phyloP scores from a whole-genome alignment of 352 stramenopile genomes.

The Phytophthora cactorum region DNA sequence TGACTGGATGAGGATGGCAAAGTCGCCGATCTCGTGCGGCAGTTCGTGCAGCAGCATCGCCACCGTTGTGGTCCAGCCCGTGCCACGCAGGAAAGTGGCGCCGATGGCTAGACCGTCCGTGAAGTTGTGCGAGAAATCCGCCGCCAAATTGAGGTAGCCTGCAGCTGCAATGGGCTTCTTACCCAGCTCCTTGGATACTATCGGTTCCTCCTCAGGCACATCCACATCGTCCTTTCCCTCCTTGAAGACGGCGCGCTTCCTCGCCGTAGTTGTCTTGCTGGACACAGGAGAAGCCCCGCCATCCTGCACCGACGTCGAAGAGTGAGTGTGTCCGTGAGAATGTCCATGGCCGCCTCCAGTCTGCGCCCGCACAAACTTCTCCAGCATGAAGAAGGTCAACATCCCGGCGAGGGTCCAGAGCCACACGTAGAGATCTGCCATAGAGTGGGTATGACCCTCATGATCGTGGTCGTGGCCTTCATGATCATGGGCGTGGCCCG shows the following conservation, averaged over 20 bases:
- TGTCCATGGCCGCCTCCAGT: constrained; percentile 49
- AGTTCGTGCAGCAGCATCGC: constrained; percentile 92
- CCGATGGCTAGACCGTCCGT: constrained; percentile 94
- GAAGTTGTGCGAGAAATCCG: constrained; percentile 94
- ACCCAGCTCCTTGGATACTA: constrained; percentile 10
- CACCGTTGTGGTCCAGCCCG: constrained; percentile 84
- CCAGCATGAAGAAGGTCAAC: constrained; percentile 79
- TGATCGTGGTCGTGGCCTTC: constrained; percentile 47
- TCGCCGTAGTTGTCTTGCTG: constrained; percentile 29
- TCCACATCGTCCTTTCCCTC: constrained; percentile 38
- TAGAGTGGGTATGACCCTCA: constrained; percentile 58
- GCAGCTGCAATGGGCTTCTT: constrained; percentile 71
- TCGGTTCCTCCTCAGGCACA: constrained; percentile 18
- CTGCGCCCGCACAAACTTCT: constrained; percentile 82
- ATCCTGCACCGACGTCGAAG: constrained; percentile 34
- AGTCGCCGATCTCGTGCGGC: constrained; percentile 93
- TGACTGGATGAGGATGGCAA: constrained; percentile 91
- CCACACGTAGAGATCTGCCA: constrained; percentile 73
- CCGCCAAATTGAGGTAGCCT: constrained; percentile 91
- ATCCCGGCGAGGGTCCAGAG: constrained; percentile 81
- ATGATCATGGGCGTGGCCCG: constrained; percentile 39
- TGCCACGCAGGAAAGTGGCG: constrained; percentile 85
- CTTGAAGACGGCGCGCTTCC: constrained; percentile 47
- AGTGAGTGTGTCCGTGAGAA: constrained; percentile 40
- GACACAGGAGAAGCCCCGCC: constrained; percentile 16